Evolutionary conservation across 2,329 filamentous ascomycete species (phyloP), one percentile per base, ranked within the genome.

Genomic region (Gremmenia infestans): DNA sequence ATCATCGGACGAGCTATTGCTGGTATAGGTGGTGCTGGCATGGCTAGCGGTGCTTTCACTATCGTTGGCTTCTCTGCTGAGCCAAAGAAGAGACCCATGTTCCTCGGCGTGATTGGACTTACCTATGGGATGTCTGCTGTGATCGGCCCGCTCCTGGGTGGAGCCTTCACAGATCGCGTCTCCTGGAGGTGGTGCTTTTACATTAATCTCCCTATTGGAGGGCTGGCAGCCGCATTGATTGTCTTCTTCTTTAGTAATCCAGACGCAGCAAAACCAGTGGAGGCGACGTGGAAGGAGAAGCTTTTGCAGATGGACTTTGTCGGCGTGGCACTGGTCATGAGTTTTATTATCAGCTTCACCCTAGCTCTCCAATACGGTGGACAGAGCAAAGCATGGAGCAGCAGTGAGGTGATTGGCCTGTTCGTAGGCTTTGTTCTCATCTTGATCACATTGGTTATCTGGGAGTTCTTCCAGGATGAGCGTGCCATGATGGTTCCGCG

Each of bases 241-340:
- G 11, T 17, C 76, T 3, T 72, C 47, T 72, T 74, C 59, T 75
- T 78, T 68, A 63, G 68, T 59, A 72, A 71, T 42, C 74, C 71
- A 39, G 65, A 59, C 42, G 68, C 62, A 53, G 74, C 71, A 17
- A 63, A 70, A 2, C 72, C 71, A 1, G 63, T 61, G 32, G 49
- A 70, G 56, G 66, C 71, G 2, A 64, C 70, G 6, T 61, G 73
- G 15, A 57, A 62, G 6, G 72, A 76, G 59, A 76, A 77, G 67
- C 47, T 78, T 19, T 65, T 71, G 0, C 74, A 78, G 60, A 73
- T 72, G 32, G 71, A 72, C 54, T 51, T 70, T 4, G 7, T 61
- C 2, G 71, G 70, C 4, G 60, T 64, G 6, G 53, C 63, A 19
- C 57, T 72, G 42, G 59, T 73, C 11, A 64, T 70, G 62, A 45